These are phyloP conservation scores for Eucommia ulmoides DNA, from an alignment of 257 asterid species.

Conservation along the genomic window DNA sequence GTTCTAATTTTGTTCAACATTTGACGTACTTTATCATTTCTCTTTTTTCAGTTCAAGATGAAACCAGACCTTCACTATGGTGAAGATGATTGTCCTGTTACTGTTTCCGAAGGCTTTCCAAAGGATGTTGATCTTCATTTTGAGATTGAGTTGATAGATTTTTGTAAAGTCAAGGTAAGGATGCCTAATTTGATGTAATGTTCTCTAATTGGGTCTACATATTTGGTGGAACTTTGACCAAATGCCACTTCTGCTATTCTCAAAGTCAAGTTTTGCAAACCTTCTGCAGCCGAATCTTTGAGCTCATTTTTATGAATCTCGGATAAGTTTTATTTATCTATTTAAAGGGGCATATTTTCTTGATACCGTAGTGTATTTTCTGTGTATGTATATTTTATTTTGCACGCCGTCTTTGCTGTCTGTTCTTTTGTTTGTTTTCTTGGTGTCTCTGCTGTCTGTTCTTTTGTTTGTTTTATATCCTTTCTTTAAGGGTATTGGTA, in stretches of 20 bases:
- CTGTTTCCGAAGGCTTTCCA: conserved; percentile 67
- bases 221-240: too few species aligned
- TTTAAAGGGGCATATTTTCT: not conserved
- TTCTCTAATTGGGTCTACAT: too few species aligned
- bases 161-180: conserved; percentile 88
- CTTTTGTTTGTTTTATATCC: not conserved
- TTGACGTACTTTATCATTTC: conserved; percentile 9
- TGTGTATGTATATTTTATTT: too few species aligned
- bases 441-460: not conserved
- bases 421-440: not conserved
- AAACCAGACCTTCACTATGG: conserved; percentile 92
- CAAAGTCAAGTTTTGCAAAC: not conserved
- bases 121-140: conserved; percentile 90
- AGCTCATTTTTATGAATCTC: too few species aligned
- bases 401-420: too few species aligned
- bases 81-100: conserved; percentile 77
- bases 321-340: not conserved
- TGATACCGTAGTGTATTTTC: too few species aligned
- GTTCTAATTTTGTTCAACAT: too few species aligned
- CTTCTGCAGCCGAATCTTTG: too few species aligned
- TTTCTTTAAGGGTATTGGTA: not conserved
- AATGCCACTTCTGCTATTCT: not conserved
- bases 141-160: conserved; percentile 86
- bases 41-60: conserved; percentile 72
- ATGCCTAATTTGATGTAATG: conserved; percentile 6